A percentile compares a stretch with the other conserved stretches of the same genome.
These are phyloP conservation scores for Plectosphaerella sp. DNA, from an alignment of 2,329 filamentous ascomycete genomes.

Conservation along the genomic window DNA sequence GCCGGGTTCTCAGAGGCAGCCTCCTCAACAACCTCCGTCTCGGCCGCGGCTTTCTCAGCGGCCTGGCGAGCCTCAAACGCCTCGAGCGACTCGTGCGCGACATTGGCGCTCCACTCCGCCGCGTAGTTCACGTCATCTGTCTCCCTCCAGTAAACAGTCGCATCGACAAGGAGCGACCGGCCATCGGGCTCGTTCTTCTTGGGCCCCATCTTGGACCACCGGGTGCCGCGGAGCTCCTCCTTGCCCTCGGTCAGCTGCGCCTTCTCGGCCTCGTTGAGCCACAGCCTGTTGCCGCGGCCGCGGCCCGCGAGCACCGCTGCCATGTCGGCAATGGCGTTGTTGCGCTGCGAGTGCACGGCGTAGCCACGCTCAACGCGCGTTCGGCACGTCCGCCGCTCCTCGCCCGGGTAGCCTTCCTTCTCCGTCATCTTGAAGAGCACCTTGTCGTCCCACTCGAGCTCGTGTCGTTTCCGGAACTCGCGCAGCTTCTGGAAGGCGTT, in stretches of 20 bases:
- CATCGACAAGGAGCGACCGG: conserved; percentile 27
- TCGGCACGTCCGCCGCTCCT: conserved; percentile 26
- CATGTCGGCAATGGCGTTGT: conserved; percentile 60
- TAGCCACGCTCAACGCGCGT: conserved; percentile 40
- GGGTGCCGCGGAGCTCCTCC: conserved; percentile 1
- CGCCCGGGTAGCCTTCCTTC: conserved; percentile 8
- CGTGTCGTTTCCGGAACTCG: conserved; percentile 59
- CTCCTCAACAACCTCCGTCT: background rate
- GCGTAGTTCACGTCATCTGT: conserved; percentile 43
- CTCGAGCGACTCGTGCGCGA: conserved; percentile 40
- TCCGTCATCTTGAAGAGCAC: conserved; percentile 31
- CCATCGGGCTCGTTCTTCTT: conserved; percentile 7
- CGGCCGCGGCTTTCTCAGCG: background rate
- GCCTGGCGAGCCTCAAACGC: conserved; percentile 1
- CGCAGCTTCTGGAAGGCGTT: conserved; percentile 60
- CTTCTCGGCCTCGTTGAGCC: conserved; percentile 11
- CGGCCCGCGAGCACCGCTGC: conserved; percentile 50
- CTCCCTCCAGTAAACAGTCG: conserved; percentile 49
- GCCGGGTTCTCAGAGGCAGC: background rate
- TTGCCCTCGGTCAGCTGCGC: conserved; percentile 6
- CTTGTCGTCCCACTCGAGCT: conserved; percentile 53
- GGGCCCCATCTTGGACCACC: conserved; percentile 2
- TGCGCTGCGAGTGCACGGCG: conserved; percentile 55
- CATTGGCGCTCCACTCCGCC: conserved; percentile 45
- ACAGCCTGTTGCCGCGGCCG: conserved; percentile 47